Conservation (phyloP, 2,329 filamentous ascomycete genomes). For the Colletotrichum abscissum region DNA sequence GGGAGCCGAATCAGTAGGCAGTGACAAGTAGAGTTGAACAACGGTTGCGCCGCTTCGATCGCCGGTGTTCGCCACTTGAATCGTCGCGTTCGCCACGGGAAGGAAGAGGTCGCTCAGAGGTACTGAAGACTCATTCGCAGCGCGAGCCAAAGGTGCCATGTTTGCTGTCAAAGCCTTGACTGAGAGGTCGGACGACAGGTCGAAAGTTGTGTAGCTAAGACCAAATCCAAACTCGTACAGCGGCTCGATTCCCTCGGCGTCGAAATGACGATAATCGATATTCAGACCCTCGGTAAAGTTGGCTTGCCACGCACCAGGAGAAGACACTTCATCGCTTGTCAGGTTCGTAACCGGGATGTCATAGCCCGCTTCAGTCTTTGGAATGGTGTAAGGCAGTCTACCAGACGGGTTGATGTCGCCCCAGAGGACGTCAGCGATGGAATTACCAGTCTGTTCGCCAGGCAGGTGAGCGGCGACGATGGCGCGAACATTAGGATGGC, state of each 20-base stretch:
- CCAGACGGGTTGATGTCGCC: slow-evolving; percentile 76
- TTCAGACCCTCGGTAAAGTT: slow-evolving; percentile 72
- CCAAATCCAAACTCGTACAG: no score
- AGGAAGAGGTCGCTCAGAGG: no score
- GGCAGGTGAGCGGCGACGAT: slow-evolving; percentile 78
- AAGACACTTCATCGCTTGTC: slow-evolving; percentile 43
- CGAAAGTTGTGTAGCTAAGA: no score
- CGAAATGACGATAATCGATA: slow-evolving; percentile 76
- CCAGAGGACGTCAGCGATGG: slow-evolving; percentile 74
- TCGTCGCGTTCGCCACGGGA: no score
- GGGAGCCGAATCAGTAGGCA: no score
- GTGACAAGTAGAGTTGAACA: no score
- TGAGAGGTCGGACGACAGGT: no score
- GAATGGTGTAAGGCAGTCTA: slow-evolving; percentile 78
- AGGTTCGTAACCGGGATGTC: slow-evolving; percentile 52
- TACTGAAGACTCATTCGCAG: no score
- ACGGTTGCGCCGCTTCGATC: no score
- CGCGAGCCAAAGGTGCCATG: no score
- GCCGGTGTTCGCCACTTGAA: no score
- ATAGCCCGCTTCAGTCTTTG: slow-evolving; percentile 61
- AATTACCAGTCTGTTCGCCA: slow-evolving; percentile 77
- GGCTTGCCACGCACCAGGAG: slow-evolving; percentile 53
- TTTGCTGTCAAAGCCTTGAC: no score
- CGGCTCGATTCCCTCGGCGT: slow-evolving; percentile 48
- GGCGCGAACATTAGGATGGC: slow-evolving; percentile 73